Percentiles rank a stretch among this genome's conserved stretches.
Conservation (phyloP, 2,329 filamentous ascomycete genomes). For the Ceratocystiopsis brevicomis region DNA sequence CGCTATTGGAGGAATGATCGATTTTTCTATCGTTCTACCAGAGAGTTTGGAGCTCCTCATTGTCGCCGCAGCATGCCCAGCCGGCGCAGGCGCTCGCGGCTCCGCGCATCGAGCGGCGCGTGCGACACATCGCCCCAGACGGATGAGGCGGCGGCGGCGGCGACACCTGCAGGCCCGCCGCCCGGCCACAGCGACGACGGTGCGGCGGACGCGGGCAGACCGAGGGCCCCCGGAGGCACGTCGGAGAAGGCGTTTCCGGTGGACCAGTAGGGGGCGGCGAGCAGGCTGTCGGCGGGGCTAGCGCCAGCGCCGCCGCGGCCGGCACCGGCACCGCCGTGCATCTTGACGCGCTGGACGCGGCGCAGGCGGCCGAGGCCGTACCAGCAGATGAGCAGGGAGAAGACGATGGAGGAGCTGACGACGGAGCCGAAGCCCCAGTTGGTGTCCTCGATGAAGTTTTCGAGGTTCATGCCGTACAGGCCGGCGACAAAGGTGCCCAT, state of each 20-base stretch:
- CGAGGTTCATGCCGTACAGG: conserved; percentile 99
- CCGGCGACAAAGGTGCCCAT: conserved; percentile 89
- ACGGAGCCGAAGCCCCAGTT: conserved; percentile 69
- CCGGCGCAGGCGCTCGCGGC: conserved; percentile 30
- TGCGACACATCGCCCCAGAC: conserved; percentile 20
- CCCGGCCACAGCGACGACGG: neutral
- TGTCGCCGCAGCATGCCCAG: conserved; percentile 18
- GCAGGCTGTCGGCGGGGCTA: neutral
- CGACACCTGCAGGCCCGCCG: conserved; percentile 17
- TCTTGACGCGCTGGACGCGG: conserved; percentile 25
- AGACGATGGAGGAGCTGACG: conserved; percentile 47
- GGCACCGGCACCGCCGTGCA: conserved; percentile 11
- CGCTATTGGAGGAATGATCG: too few species aligned
- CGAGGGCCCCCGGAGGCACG: neutral
- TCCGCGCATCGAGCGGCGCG: conserved; percentile 29
- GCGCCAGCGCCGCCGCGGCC: neutral
- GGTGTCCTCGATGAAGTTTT: conserved; percentile 95
- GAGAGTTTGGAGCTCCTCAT: too few species aligned
- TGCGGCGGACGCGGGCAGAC: neutral
- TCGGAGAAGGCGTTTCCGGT: conserved; percentile 2
- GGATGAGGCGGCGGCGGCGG: conserved; percentile 12
- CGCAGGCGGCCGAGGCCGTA: conserved; percentile 73
- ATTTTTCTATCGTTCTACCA: too few species aligned
- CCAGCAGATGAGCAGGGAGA: conserved; percentile 59
- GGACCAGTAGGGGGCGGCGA: neutral